A percentile compares a stretch with the other conserved stretches of the same genome.
Conservation (phyloP, 805 yeast genomes). For the Ogataea pilisensis region DNA sequence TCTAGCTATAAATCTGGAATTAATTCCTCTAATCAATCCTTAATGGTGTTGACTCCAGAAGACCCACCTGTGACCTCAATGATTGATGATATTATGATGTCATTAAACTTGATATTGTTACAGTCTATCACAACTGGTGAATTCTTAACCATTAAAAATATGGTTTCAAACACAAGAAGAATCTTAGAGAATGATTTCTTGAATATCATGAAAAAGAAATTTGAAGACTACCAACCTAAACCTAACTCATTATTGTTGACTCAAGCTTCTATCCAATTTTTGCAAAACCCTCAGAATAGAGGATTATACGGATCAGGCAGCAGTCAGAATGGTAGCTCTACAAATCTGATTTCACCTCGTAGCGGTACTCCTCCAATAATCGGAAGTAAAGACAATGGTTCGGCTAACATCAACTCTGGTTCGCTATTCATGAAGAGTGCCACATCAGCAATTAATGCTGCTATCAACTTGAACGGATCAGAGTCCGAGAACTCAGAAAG, state of each 20-base stretch:
- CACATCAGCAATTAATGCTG: conserved; percentile 32
- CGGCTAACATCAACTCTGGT: conserved; percentile 17
- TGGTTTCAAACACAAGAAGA: conserved; percentile 51
- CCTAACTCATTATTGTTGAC: conserved; percentile 26
- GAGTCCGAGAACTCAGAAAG: conserved; percentile 44
- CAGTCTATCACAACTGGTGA: conserved; percentile 74
- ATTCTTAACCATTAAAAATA: conserved; percentile 46
- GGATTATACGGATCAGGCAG: conserved; percentile 4
- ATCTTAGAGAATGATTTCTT: conserved; percentile 63
- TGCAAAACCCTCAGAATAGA: conserved; percentile 15
- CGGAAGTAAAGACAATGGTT: conserved; percentile 23
- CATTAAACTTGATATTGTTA: conserved; percentile 62
- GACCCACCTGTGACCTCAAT: conserved; percentile 75
- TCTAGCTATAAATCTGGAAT: conserved; percentile 16
- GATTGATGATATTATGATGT: conserved; percentile 77
- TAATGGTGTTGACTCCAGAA: conserved; percentile 37
- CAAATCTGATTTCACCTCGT: conserved; percentile 24
- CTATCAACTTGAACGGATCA: conserved; percentile 31
- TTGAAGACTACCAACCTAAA: conserved; percentile 42
- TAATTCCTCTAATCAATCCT: conserved; percentile 15
- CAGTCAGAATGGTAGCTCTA: conserved; percentile 21
- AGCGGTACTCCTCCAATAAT: conserved; percentile 30
- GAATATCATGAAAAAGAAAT: conserved; percentile 46
- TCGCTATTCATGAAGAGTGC: conserved; percentile 41
- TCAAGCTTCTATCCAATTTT: conserved; percentile 14